These are phyloP conservation scores for Cornus florida DNA, from an alignment of 148 eudicot genomes.

Conservation along the genomic window DNA sequence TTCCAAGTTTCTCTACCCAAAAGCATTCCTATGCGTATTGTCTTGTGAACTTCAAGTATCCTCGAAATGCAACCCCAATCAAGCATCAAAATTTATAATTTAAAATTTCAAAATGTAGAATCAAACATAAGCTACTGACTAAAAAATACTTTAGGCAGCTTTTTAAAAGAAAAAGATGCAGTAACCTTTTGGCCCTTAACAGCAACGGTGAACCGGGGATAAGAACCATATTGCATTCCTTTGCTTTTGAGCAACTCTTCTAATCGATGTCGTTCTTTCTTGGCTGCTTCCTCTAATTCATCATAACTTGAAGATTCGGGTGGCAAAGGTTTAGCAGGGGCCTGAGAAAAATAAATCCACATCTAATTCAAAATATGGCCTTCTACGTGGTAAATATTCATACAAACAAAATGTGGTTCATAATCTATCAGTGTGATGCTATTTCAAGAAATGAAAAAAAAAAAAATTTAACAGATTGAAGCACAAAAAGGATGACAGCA, in stretches of 20 bases:
- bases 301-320: slow-evolving; percentile 51
- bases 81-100: neutral
- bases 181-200: slow-evolving; percentile 92
- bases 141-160: neutral
- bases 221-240: slow-evolving; percentile 74
- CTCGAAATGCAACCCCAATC: neutral
- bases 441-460: neutral
- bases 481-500: neutral
- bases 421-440: neutral
- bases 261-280: slow-evolving; percentile 60
- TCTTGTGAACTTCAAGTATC: neutral
- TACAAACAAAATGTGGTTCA: neutral
- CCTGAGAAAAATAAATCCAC: slow-evolving; percentile 35
- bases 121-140: slow-evolving; percentile 1
- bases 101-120: neutral
- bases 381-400: neutral
- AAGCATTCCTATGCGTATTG: neutral
- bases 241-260: slow-evolving; percentile 74
- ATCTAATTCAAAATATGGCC: neutral
- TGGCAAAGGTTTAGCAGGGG: slow-evolving; percentile 39
- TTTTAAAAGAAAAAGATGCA: neutral
- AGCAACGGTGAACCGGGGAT: slow-evolving; percentile 76
- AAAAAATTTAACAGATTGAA: neutral
- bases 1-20: neutral
- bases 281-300: slow-evolving; percentile 79